These are phyloP conservation scores for Gossypium anomalum DNA, from an alignment of 345 rosid species.

Conservation along the genomic window DNA sequence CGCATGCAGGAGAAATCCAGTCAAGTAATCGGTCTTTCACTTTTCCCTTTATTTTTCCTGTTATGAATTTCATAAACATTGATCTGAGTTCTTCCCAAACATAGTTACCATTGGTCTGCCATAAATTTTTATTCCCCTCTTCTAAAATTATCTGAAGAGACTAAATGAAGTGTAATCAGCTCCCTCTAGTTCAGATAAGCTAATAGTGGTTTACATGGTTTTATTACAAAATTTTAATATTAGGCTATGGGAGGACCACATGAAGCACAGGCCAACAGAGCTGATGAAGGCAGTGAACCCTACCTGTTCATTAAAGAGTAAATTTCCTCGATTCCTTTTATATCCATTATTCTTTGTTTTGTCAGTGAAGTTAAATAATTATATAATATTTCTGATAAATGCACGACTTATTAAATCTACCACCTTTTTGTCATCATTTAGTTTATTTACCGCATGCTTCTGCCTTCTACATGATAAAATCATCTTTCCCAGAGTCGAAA, in stretches of 20 bases:
- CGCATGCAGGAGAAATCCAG: conserved; percentile 11
- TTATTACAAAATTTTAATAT: background rate
- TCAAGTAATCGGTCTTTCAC: conserved; percentile 16
- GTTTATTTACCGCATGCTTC: background rate
- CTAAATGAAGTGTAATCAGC: conserved; percentile 1
- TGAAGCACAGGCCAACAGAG: conserved; percentile 4
- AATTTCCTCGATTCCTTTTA: conserved; percentile 13
- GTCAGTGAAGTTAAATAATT: background rate
- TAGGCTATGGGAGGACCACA: conserved; percentile 5
- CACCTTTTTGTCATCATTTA: background rate
- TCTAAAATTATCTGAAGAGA: background rate
- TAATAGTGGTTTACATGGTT: background rate
- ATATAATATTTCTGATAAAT: background rate
- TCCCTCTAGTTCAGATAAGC: background rate
- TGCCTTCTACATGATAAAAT: background rate
- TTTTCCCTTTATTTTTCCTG: background rate
- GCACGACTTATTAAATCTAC: background rate
- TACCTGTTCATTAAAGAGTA: conserved; percentile 12
- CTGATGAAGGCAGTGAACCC: conserved; percentile 10
- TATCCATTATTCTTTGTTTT: background rate
- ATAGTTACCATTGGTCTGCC: background rate
- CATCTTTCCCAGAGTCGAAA: background rate
- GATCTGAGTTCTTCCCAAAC: background rate
- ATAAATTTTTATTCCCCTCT: background rate
- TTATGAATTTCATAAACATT: background rate